These are phyloP conservation scores for Rutstroemia sp. DNA, from an alignment of 2,329 filamentous ascomycete genomes.

Conservation along the genomic window DNA sequence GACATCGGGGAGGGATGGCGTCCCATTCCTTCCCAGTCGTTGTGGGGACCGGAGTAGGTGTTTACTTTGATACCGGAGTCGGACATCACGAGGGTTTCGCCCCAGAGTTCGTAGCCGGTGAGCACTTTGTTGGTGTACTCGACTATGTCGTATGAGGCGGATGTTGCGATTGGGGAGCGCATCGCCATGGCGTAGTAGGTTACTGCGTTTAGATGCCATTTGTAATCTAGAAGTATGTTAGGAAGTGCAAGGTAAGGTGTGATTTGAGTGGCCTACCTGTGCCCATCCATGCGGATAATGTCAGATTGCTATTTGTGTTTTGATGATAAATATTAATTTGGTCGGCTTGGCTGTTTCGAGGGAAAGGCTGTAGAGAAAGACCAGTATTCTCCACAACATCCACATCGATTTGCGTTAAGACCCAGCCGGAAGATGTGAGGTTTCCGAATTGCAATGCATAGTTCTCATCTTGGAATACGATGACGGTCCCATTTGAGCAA, in stretches of 20 bases:
- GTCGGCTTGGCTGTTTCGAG: neutral
- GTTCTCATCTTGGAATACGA: slow-evolving; percentile 13
- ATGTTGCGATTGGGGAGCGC: neutral
- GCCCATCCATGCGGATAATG: slow-evolving; percentile 4
- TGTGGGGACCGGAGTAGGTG: neutral
- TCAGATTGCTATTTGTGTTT: slow-evolving; percentile 3
- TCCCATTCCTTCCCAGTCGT: neutral
- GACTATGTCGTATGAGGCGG: neutral
- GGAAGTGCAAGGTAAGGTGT: neutral
- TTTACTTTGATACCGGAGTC: neutral
- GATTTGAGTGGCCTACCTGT: neutral
- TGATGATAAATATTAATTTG: slow-evolving; percentile 15
- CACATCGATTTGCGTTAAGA: slow-evolving; percentile 10
- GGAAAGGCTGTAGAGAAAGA: slow-evolving; percentile 13
- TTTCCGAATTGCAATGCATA: slow-evolving; percentile 12
- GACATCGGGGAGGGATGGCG: slow-evolving; percentile 10
- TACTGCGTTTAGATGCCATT: neutral
- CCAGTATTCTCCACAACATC: slow-evolving; percentile 9
- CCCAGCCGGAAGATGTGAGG: slow-evolving; percentile 11
- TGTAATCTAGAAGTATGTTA: neutral
- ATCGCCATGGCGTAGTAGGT: neutral
- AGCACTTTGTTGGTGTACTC: neutral
- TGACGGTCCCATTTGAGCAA: slow-evolving; percentile 12
- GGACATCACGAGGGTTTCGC: neutral
- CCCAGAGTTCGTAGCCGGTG: neutral